A percentile compares a stretch with the other conserved stretches of the same genome.
These are phyloP conservation scores for Trichoderma sp. DNA, from an alignment of 2,329 filamentous ascomycete species.

Conservation along the genomic window DNA sequence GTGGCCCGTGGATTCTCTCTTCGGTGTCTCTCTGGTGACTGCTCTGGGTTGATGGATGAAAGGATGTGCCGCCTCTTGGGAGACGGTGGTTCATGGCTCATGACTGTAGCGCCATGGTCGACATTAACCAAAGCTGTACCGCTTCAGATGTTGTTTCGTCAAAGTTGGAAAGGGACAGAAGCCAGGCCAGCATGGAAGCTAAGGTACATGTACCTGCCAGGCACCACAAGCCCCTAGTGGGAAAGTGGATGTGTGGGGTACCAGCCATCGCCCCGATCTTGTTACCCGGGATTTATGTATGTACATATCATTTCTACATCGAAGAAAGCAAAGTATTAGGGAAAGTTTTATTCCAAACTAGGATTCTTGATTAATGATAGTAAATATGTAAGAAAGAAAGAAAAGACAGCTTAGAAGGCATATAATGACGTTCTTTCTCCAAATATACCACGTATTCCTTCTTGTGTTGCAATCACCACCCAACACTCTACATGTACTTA, in stretches of 20 bases:
- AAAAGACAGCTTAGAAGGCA: neutral
- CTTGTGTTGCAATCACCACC: neutral
- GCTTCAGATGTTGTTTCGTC: neutral
- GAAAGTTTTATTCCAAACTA: neutral
- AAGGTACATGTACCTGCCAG: neutral
- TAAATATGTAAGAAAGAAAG: neutral
- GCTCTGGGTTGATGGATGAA: constrained; percentile 48
- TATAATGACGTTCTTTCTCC: neutral
- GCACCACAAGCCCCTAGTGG: neutral
- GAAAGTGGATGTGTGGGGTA: neutral
- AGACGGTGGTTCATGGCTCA: constrained; percentile 38
- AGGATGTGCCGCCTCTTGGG: constrained; percentile 50
- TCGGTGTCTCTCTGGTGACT: neutral
- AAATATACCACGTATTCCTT: neutral
- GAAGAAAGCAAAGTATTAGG: too few relatives aligned
- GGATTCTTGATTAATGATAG: neutral
- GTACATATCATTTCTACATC: too few relatives aligned
- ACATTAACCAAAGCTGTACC: neutral
- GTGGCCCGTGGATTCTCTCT: neutral
- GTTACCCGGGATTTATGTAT: too few relatives aligned
- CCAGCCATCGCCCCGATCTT: neutral
- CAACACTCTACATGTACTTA: neutral
- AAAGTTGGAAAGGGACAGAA: neutral
- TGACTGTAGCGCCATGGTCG: constrained; percentile 32
- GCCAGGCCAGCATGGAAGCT: neutral